Conservation (phyloP, 1,284 basidiomycete genomes). For the Gastroboletus turbinatus region DNA sequence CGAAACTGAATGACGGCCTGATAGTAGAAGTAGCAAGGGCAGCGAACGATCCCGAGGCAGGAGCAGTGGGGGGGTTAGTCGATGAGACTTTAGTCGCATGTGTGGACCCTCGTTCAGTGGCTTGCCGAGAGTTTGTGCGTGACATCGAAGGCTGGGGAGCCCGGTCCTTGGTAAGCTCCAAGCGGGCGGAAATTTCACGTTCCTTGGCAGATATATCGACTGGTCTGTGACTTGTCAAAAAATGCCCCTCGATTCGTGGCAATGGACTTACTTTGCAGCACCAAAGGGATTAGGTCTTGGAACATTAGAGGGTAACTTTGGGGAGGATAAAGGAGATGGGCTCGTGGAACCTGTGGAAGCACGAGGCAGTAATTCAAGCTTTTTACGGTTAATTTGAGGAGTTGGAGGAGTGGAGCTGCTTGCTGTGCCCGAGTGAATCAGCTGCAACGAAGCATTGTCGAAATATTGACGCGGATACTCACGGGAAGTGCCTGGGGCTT, state of each 20-base stretch:
- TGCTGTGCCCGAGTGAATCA: conserved; percentile 41
- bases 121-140: conserved; percentile 65
- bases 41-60: conserved; percentile 31
- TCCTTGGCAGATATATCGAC: conserved; percentile 83
- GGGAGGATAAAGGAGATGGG: conserved; percentile 72
- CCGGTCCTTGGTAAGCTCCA: conserved; percentile 60
- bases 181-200: conserved; percentile 66
- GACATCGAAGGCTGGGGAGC: conserved; percentile 55
- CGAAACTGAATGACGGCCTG: conserved; percentile 70
- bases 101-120: conserved; percentile 49
- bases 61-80: conserved; percentile 32
- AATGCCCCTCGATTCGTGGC: conserved; percentile 1
- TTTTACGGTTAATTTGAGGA: conserved; percentile 74
- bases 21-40: conserved; percentile 41
- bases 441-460: neutral
- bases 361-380: conserved; percentile 82
- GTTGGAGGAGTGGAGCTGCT: conserved; percentile 75
- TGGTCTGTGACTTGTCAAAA: conserved; percentile 51
- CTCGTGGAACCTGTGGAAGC: conserved; percentile 59
- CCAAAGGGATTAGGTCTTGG: conserved; percentile 79
- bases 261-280: conserved; percentile 62
- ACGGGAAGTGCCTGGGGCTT: conserved; percentile 60
- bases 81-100: conserved; percentile 40
- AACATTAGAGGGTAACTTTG: conserved; percentile 56
- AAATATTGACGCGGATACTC: conserved; percentile 22